Conservation (phyloP, 1,284 basidiomycete species). For the Serendipita sp. region DNA sequence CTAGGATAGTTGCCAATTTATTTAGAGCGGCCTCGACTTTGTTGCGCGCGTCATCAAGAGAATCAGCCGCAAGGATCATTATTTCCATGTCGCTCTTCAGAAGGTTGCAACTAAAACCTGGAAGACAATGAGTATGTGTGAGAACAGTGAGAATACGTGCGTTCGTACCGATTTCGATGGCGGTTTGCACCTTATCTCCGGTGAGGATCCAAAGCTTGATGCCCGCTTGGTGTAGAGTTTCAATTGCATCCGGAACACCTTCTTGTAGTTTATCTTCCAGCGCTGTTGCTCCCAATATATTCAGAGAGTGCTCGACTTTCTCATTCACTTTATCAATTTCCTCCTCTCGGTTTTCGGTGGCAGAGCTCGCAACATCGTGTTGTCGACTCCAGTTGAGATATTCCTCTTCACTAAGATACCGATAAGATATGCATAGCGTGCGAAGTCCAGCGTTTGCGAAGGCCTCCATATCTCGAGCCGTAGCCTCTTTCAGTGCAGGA, state of each 20-base stretch:
- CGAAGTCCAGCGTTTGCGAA: slow-evolving; percentile 89
- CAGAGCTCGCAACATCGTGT: slow-evolving; percentile 69
- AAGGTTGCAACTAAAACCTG: slow-evolving; percentile 77
- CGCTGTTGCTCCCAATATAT: slow-evolving; percentile 85
- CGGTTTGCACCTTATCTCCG: slow-evolving; percentile 94
- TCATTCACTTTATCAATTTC: slow-evolving; percentile 82
- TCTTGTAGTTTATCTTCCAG: slow-evolving; percentile 95
- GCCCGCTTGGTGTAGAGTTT: slow-evolving; percentile 78
- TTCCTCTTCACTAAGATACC: slow-evolving; percentile 69
- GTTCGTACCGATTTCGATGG: slow-evolving; percentile 73
- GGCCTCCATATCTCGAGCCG: slow-evolving; percentile 74
- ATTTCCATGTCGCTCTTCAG: slow-evolving; percentile 86
- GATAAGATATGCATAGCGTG: slow-evolving; percentile 82
- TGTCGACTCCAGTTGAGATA: slow-evolving; percentile 68
- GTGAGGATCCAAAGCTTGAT: slow-evolving; percentile 97
- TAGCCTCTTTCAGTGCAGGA: slow-evolving; percentile 57
- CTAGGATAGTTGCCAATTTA: slow-evolving; percentile 76
- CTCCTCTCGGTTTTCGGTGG: slow-evolving; percentile 71
- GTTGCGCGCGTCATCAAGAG: slow-evolving; percentile 55
- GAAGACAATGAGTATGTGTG: slow-evolving; percentile 16
- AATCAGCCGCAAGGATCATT: slow-evolving; percentile 89
- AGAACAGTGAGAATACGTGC: slow-evolving; percentile 14
- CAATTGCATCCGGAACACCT: slow-evolving; percentile 93
- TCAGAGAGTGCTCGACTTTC: slow-evolving; percentile 66
- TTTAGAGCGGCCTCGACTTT: slow-evolving; percentile 90